These are phyloP conservation scores for Suhomyces anneliseae DNA, from an alignment of 1,139 yeast species.

Conservation along the genomic window DNA sequence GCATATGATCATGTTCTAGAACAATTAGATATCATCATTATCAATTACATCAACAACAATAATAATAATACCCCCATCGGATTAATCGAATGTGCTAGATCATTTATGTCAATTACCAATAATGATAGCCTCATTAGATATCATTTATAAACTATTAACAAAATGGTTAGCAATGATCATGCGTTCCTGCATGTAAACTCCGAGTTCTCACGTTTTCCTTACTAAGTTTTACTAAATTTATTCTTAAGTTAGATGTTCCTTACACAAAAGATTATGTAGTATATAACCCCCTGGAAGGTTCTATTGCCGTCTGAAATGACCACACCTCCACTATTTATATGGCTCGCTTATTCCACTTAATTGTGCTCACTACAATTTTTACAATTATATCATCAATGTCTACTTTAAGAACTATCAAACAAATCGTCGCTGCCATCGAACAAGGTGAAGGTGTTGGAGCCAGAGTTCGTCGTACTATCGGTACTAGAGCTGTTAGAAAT, in stretches of 20 bases:
- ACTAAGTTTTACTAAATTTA: constrained; percentile 1
- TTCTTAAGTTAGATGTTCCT: not conserved
- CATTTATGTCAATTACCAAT: not conserved
- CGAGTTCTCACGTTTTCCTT: not conserved
- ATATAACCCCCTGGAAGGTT: constrained; percentile 1
- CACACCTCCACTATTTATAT: constrained; percentile 7
- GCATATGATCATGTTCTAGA: not conserved
- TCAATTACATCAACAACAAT: not conserved
- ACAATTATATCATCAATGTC: constrained; percentile 5
- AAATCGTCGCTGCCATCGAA: constrained; percentile 64
- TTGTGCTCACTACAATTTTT: constrained; percentile 5
- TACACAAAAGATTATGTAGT: not conserved
- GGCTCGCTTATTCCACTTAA: constrained; percentile 1
- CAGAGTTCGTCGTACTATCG: constrained; percentile 77
- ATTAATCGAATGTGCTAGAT: too few species aligned
- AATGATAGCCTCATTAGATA: not conserved
- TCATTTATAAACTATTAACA: not conserved
- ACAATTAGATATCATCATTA: not conserved
- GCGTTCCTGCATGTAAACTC: not conserved
- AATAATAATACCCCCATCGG: too few species aligned
- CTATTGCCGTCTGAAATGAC: not conserved
- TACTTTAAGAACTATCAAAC: constrained; percentile 51
- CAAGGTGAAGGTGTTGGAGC: constrained; percentile 92
- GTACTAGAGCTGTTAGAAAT: constrained; percentile 63
- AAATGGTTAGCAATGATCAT: not conserved